Evolutionary conservation across 1,139 yeast species (phyloP), one percentile per base, ranked within the genome.

Genomic region (Pneumocystis canis): DNA sequence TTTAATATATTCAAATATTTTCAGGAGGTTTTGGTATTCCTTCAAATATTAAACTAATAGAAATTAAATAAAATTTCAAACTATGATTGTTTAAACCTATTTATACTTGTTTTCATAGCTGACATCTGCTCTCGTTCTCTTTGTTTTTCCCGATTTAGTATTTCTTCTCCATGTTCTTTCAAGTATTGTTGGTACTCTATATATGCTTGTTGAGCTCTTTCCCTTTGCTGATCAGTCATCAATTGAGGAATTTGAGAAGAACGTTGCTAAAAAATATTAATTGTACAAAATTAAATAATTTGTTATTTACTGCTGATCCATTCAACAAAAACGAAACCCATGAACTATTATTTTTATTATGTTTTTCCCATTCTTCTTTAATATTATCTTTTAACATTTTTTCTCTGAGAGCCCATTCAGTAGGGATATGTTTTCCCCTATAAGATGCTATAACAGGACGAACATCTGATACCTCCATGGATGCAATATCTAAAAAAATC

Each of bases 141-240:
- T 72, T 82, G 82, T 76, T 86, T 87, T 74, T 87, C 92, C 72
- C 84, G 88, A 69, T 85, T 87, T 71, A 87, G 78, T 74, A 90
- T 80, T 78, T 89, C 87, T 67, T 85, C 89, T 68, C 95, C 95
- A 75, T 92, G 88, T 75, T 89, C 97, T 70, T 84, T 82, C 70
- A 92, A 82, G 73, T 87, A 83, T 74, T 83, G 84, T 76, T 85
- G 85, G 82, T 89, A 87, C 69, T 84, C 84, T 71, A 85, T 84
- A 75, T 89, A 92, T 73, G 89, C 90, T 78, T 82, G 82, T 74
- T 89, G 96, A 69, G 96, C 97, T 72, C 88, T 94, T 73, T 89
- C 95, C 72, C 97, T 86, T 68, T 89, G 85, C 65, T 84, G 75
- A 75, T 92, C 98, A 72, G 89, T 81, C 58, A 96, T 96, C 86